Evolutionary conservation across 2,329 filamentous ascomycete species (phyloP).

Genomic region (Talaromyces amestolkiae): DNA sequence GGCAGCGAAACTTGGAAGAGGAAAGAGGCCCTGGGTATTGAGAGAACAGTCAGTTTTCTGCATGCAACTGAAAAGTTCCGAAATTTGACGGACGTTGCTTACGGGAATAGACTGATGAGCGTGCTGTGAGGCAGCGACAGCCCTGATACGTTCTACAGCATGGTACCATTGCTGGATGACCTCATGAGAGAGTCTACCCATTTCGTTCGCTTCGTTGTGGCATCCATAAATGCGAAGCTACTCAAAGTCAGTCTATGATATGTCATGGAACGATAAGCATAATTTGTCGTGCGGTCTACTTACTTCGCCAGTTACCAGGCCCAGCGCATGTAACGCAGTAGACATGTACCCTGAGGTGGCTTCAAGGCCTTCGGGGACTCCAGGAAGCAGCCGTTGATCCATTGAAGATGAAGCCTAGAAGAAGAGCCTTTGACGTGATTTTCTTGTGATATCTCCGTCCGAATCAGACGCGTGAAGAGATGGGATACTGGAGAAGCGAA

Average conservation of each 20-base stretch:
- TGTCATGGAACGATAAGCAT: background rate
- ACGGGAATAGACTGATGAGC: background rate
- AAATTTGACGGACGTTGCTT: background rate
- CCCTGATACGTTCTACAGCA: slow-evolving; percentile 24
- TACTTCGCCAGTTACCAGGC: background rate
- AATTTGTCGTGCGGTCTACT: background rate
- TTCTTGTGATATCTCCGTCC: background rate
- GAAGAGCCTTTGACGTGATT: background rate
- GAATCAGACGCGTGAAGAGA: background rate
- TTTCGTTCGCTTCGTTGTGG: slow-evolving; percentile 25
- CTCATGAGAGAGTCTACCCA: slow-evolving; percentile 26
- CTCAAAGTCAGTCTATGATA: slow-evolving; percentile 3
- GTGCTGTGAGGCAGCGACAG: background rate
- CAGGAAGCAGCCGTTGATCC: background rate
- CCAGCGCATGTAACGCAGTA: background rate
- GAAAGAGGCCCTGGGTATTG: background rate
- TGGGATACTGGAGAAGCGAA: background rate
- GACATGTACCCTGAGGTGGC: background rate
- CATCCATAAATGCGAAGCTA: slow-evolving; percentile 10
- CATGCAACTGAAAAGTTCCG: background rate
- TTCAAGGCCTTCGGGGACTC: background rate
- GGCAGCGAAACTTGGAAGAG: background rate
- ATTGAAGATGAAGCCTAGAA: background rate
- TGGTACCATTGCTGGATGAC: slow-evolving; percentile 27
- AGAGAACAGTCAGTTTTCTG: background rate